phyloP scores from a whole-genome alignment of 495 filamentous ascomycete genomes.

The Aspergillus sclerotiicarbonarius region DNA sequence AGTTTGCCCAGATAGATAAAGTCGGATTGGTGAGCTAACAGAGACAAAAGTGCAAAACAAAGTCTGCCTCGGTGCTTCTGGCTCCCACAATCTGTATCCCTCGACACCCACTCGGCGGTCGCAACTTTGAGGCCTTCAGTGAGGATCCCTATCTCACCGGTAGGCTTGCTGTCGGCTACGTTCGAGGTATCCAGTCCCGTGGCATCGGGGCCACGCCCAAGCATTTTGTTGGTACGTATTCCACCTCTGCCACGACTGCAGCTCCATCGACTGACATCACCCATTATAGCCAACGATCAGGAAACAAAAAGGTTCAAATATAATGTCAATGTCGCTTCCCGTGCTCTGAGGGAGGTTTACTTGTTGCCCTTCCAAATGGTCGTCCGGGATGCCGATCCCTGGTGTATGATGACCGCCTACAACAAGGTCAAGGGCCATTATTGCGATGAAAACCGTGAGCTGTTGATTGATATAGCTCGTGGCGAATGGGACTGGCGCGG shows the following conservation, averaged over 20 bases:
- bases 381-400: constrained; percentile 53
- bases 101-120: constrained; percentile 11
- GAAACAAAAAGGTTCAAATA: neutral
- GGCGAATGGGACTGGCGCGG: neutral
- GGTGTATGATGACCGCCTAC: constrained; percentile 64
- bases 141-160: constrained; percentile 6
- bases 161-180: neutral
- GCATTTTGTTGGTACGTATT: neutral
- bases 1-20: neutral
- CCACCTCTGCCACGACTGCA: too few relatives aligned
- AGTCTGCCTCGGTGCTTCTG: neutral
- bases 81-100: constrained; percentile 7
- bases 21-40: neutral
- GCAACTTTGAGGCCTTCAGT: constrained; percentile 14
- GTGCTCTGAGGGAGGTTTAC: constrained; percentile 52
- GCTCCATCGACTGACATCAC: too few relatives aligned
- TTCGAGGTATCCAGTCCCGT: neutral
- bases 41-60: constrained; percentile 3
- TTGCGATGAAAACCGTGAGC: neutral
- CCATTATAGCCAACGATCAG: neutral
- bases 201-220: neutral
- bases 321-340: neutral
- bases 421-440: constrained; percentile 30
- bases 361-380: constrained; percentile 63
- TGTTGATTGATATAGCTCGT: neutral